A percentile compares a stretch with the other conserved stretches of the same genome.
Evolutionary conservation across 106 monocot genomes (phyloP).

Genomic region (Dactylorhiza incarnata): DNA sequence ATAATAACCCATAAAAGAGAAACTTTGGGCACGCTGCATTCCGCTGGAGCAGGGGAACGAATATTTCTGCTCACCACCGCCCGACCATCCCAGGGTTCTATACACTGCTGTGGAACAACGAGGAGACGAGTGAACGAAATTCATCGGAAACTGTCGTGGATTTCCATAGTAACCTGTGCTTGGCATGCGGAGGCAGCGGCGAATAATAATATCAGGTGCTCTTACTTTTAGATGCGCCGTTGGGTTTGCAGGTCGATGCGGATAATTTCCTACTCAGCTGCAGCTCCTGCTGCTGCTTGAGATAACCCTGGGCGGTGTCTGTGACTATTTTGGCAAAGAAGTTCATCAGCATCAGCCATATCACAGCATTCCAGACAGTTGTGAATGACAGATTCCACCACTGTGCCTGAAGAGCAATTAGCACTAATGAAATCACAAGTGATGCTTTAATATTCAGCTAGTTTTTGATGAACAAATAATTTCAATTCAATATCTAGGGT

Average conservation of each 20-base stretch:
- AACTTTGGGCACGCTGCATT: neutral
- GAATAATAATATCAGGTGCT: neutral
- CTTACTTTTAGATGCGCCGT: neutral
- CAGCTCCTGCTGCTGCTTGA: conserved; percentile 58
- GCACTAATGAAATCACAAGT: neutral
- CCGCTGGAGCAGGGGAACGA: neutral
- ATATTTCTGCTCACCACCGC: neutral
- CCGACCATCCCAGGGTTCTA: neutral
- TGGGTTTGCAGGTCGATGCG: neutral
- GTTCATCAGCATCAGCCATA: conserved; percentile 82
- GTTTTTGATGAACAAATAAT: no score
- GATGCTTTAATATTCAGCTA: neutral
- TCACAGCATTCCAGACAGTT: conserved; percentile 68
- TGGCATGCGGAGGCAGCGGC: neutral
- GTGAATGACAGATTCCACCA: conserved; percentile 74
- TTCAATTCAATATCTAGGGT: no score
- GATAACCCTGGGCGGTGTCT: conserved; percentile 63
- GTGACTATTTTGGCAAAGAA: conserved; percentile 69
- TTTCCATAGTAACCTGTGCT: no score
- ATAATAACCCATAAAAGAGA: neutral
- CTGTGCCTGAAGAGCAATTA: conserved; percentile 37
- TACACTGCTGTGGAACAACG: neutral
- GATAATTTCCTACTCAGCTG: conserved; percentile 31
- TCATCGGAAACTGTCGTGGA: neutral
- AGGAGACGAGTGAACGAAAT: neutral